A percentile compares a stretch with the other conserved stretches of the same genome.
Conservation (phyloP, 495 filamentous ascomycete species). For the Trichoderma erinaceum region DNA sequence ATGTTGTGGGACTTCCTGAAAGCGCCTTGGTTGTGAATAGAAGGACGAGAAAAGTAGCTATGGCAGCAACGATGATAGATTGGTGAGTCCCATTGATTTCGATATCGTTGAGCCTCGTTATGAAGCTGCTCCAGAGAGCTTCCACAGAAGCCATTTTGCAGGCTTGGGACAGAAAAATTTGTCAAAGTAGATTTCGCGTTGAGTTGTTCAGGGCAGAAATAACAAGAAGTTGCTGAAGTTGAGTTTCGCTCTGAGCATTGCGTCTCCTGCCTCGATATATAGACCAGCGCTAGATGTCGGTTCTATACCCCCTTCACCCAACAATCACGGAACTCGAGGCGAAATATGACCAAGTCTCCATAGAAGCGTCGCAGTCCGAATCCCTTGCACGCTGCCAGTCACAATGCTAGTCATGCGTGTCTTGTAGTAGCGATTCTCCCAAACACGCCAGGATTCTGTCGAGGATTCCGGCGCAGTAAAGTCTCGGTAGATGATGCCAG, state of each 20-base stretch:
- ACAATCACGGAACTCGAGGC: neutral
- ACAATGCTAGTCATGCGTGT: neutral
- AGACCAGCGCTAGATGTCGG: neutral
- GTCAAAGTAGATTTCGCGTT: neutral
- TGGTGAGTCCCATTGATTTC: neutral
- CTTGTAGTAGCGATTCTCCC: neutral
- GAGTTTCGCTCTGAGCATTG: neutral
- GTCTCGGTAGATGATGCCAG: neutral
- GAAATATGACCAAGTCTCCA: neutral
- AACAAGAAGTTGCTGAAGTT: neutral
- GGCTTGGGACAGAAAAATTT: neutral
- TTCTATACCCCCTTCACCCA: neutral
- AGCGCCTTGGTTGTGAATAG: neutral
- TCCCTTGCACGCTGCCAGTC: neutral
- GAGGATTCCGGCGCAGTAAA: neutral
- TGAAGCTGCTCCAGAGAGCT: neutral
- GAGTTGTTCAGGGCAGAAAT: neutral
- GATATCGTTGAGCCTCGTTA: neutral
- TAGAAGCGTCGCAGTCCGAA: neutral
- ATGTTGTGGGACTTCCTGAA: neutral
- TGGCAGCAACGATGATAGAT: neutral
- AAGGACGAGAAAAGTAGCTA: slow-evolving; percentile 6
- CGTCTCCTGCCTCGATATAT: neutral
- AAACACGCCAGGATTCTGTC: neutral
- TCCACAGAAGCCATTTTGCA: slow-evolving; percentile 1